These are phyloP conservation scores for Geotrichum ghanense DNA, from an alignment of 805 yeast species.

Conservation along the genomic window DNA sequence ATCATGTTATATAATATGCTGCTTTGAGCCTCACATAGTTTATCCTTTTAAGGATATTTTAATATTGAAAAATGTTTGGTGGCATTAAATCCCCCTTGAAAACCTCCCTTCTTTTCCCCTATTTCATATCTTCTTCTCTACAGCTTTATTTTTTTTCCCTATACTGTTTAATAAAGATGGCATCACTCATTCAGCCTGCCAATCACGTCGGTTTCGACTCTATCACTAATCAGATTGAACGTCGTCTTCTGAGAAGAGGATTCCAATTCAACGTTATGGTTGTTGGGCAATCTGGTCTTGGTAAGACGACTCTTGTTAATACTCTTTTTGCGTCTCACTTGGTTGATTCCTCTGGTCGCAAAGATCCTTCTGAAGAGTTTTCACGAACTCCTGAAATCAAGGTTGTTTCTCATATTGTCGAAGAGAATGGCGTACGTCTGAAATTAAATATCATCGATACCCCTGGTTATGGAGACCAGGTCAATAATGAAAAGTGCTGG, in stretches of 20 bases:
- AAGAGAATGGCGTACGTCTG: constrained; percentile 80
- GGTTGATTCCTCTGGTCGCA: constrained; percentile 64
- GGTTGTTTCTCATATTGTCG: constrained; percentile 34
- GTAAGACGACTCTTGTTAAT: constrained; percentile 85
- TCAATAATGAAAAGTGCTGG: constrained; percentile 92
- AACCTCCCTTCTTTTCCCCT: not conserved
- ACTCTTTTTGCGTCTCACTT: constrained; percentile 80
- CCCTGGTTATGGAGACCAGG: constrained; percentile 96
- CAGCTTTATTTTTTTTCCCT: not conserved
- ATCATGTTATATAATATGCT: too few species aligned
- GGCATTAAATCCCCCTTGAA: constrained; percentile 5
- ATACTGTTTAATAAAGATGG: constrained; percentile 1
- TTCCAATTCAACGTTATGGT: constrained; percentile 91
- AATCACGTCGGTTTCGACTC: constrained; percentile 94
- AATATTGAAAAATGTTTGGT: not conserved
- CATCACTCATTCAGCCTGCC: constrained; percentile 39
- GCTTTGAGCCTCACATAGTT: not conserved
- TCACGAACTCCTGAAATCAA: constrained; percentile 79
- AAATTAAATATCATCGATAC: constrained; percentile 87
- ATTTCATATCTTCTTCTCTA: not conserved
- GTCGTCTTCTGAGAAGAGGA: constrained; percentile 80
- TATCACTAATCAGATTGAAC: constrained; percentile 90
- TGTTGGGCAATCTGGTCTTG: constrained; percentile 86
- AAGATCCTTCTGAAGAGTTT: constrained; percentile 53
- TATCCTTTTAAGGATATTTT: not conserved